Base-by-base conservation (phyloP, 2,329 filamentous ascomycete species). In the Biscogniauxia sp. region DNA sequence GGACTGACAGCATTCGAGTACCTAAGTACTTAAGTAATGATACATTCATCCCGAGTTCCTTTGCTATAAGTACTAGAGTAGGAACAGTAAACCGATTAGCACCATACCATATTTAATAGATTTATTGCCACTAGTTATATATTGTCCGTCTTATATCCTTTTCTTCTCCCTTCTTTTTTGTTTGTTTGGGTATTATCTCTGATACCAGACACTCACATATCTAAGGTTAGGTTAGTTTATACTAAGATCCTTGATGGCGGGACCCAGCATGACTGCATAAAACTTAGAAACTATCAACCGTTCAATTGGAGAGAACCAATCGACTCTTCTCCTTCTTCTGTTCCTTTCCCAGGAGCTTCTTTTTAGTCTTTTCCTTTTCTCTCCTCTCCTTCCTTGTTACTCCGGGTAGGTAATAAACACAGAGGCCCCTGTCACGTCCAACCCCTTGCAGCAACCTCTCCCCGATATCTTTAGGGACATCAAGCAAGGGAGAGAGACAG, bases 211-310 rank as follows among this genome's bases (percentile, higher is more conserved):
- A 51, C 49, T 9, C 25, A n/a, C 28, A 25, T 28, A 56, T 56
- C 26, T 54, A n/a, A n/a, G n/a, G n/a, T n/a, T n/a, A n/a, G n/a
- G n/a, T 32, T 32, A 32, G 28, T 32, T 32, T 8, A 32, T 32
- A 32, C 23, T 26, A 25, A 17, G 17, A 28, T 19, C 28, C 41
- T 37, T 5, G 15, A 52, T 19, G 11, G 20, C 9, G 50, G 50
- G 50, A 20, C 58, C 54, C 54, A 55, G 56, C 28, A 61, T 63
- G 63, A 61, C 61, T 37, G 58, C 56, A 56, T 63, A 32, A 58
- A 53, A 57, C 45, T 7, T 23, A 53, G 15, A 28, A 37, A 28
- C 56, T 20, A 9, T 23, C 41, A 20, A 49, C 32, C 56, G 37
- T 4, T 25, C 50, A 51, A 51, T 51, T 20, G 50, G 50, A 50